Evolutionary conservation across 352 stramenopile genomes (phyloP).

Genomic region (Globisporangium ultimum): DNA sequence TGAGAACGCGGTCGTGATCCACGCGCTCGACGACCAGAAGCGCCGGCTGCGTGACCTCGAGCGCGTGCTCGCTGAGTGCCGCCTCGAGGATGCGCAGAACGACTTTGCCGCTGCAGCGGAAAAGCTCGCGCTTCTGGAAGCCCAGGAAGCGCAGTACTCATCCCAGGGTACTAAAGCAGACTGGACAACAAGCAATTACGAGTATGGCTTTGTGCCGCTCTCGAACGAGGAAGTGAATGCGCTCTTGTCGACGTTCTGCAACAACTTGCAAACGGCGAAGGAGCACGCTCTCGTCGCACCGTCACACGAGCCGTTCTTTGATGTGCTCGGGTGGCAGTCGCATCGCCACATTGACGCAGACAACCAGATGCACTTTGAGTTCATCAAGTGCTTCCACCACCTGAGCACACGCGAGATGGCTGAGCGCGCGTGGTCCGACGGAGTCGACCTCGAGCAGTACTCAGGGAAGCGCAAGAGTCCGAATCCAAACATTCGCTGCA

Average conservation of each 20-base stretch:
- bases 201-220: constrained; percentile 21
- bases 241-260: constrained; percentile 17
- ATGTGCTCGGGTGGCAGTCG: constrained; percentile 37
- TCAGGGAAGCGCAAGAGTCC: constrained; percentile 3
- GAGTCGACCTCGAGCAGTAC: constrained; percentile 23
- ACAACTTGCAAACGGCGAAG: constrained; percentile 20
- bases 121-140: constrained; percentile 31
- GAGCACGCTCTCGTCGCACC: background rate
- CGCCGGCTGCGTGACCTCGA: constrained; percentile 14
- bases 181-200: background rate
- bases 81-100: constrained; percentile 19
- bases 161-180: background rate
- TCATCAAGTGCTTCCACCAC: constrained; percentile 29
- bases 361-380: constrained; percentile 42
- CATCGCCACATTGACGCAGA: constrained; percentile 25
- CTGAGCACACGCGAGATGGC: constrained; percentile 19
- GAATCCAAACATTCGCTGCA: constrained; percentile 21
- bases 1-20: constrained; percentile 11
- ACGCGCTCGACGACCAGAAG: constrained; percentile 15
- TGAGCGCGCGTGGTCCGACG: constrained; percentile 24
- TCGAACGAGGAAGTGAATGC: constrained; percentile 4
- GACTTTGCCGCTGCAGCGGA: constrained; percentile 17
- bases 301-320: constrained; percentile 9
- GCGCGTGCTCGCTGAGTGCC: constrained; percentile 17
- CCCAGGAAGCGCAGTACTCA: constrained; percentile 4